Percentiles rank a stretch among this genome's conserved stretches.
These are phyloP conservation scores for Talaromyces funiculosus DNA, from an alignment of 2,329 filamentous ascomycete species.

Conservation along the genomic window DNA sequence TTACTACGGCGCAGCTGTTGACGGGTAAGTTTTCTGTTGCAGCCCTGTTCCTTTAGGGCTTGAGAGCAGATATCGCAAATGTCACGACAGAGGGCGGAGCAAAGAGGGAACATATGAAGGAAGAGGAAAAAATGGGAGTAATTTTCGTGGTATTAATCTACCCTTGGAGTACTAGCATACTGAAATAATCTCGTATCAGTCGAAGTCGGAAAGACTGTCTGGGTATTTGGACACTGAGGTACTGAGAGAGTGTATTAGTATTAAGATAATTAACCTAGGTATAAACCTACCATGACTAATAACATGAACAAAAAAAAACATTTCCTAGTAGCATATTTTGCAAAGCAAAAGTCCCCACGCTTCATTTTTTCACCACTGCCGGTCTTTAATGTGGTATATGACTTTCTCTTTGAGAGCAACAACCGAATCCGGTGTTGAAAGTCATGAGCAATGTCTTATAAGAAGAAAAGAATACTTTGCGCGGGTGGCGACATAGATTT, in stretches of 20 bases:
- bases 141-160: no score
- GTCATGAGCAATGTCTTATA: neutral
- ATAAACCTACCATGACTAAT: neutral
- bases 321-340: neutral
- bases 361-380: neutral
- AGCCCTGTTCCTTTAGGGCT: neutral
- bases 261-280: neutral
- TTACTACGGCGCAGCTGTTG: neutral
- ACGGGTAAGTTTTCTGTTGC: neutral
- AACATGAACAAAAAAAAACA: neutral
- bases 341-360: neutral
- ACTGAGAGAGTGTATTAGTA: neutral
- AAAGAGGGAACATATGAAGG: no score
- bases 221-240: neutral
- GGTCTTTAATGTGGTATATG: neutral
- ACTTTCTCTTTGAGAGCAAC: neutral
- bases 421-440: neutral
- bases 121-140: no score
- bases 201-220: neutral
- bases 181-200: neutral
- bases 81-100: no score
- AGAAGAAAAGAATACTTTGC: neutral
- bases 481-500: neutral
- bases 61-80: neutral
- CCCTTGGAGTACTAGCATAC: neutral